Evolutionary conservation across 2,329 filamentous ascomycete genomes (phyloP), one percentile per base, ranked within the genome.

Genomic region (Xylariaceae sp.): DNA sequence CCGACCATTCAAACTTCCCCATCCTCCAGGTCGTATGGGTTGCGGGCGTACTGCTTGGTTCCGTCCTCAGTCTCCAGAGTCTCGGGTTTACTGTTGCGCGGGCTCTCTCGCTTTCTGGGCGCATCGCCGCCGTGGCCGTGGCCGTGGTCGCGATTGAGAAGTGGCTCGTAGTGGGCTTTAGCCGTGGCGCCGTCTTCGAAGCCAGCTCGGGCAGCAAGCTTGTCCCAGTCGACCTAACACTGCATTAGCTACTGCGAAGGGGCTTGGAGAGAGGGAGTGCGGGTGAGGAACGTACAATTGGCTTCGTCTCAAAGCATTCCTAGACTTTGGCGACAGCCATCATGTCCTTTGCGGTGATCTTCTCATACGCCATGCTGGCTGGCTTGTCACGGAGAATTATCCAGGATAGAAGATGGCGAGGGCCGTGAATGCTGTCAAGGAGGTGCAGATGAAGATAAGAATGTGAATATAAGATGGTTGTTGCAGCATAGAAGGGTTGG

Each of bases 301-400:
- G 31, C 37, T 34, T 40, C 18, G 37, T 40, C 17, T 35, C 9
- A 40, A 35, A 34, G 37, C n/a, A 40, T 12, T 31, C 31, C 31
- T 40, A 34, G 26, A 40, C 9, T 19, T 40, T 34, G 26, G 31
- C 37, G 18, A 40, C 31, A 35, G 31, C 37, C 26, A 40, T 31
- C 18, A 26, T 40, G 26, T 31, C 37, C 9, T 31, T 31, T 11
- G 26, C 31, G 14, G 26, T 40, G 14, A 40, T 18, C 26, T 28
- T 28, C 26, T 28, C 26, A 13, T 5, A 28, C n/a, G 31, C 31
- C 19, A 34, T 34, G n/a, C n/a, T n/a, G n/a, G 19, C 19, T 34
- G 31, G 14, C 16, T 34, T 8, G 19, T 34, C 19, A 14, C 31
- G 12, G 31, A 34, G 31, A 32, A 34, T 24, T 23, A 24, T 24